These are phyloP conservation scores for Penicillium occitanis DNA, from an alignment of 2,329 filamentous ascomycete species.

Conservation along the genomic window DNA sequence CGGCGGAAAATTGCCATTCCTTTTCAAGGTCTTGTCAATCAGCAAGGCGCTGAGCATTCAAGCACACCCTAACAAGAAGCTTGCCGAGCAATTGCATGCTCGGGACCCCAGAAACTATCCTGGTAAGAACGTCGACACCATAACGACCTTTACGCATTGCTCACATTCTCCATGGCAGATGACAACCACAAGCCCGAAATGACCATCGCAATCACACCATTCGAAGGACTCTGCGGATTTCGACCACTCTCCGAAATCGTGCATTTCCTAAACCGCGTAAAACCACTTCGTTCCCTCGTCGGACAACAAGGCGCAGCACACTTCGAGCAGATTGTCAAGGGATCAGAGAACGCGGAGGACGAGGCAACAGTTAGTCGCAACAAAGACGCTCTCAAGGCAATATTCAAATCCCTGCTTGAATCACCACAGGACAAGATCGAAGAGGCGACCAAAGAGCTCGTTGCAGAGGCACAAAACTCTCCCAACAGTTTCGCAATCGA, in stretches of 20 bases:
- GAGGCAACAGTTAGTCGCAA: conserved; percentile 56
- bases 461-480: conserved; percentile 67
- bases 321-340: conserved; percentile 57
- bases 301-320: conserved; percentile 54
- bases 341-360: conserved; percentile 54
- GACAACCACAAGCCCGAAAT: conserved; percentile 99
- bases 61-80: conserved; percentile 92
- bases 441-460: conserved; percentile 65
- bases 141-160: not conserved
- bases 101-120: conserved; percentile 92
- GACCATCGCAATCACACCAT: conserved; percentile 95
- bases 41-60: conserved; percentile 96
- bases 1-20: conserved; percentile 80
- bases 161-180: conserved; percentile 50
- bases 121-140: conserved; percentile 38
- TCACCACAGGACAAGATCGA: conserved; percentile 66
- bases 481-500: conserved; percentile 69
- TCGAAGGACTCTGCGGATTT: conserved; percentile 95
- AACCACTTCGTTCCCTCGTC: conserved; percentile 65
- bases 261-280: conserved; percentile 72
- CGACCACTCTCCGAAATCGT: conserved; percentile 81
- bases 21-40: conserved; percentile 97
- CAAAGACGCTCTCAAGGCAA: conserved; percentile 72
- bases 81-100: conserved; percentile 83
- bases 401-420: conserved; percentile 80